phyloP scores from a whole-genome alignment of 108 stramenopile species.

The Stephanodiscus triporus region DNA sequence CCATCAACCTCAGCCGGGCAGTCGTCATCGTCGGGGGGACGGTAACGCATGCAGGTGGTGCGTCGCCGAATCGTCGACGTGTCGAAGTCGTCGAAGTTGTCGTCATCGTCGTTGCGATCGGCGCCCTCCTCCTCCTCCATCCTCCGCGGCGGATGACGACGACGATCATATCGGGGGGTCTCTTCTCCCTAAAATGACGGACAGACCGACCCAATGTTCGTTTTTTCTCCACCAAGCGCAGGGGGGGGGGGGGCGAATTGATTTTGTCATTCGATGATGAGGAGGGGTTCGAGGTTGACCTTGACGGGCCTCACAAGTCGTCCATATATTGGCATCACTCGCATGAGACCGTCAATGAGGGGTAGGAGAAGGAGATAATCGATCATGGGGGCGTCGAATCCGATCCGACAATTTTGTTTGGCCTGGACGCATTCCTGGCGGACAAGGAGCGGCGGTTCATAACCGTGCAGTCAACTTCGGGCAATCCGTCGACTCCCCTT shows the following conservation, averaged over 20 bases:
- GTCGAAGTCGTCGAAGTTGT: too few species aligned
- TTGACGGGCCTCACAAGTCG: constrained; percentile 14
- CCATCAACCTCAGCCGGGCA: too few species aligned
- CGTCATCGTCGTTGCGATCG: too few species aligned
- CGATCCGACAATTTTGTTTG: constrained; percentile 69
- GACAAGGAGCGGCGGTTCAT: constrained; percentile 66
- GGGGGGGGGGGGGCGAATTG: neutral
- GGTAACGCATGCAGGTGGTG: too few species aligned
- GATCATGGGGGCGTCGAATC: neutral
- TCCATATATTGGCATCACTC: constrained; percentile 30
- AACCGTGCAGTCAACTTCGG: constrained; percentile 58
- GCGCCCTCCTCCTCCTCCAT: too few species aligned
- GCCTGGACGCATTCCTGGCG: constrained; percentile 73
- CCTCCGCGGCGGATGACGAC: too few species aligned
- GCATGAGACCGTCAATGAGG: neutral
- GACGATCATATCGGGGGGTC: too few species aligned
- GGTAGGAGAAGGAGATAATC: constrained; percentile 2
- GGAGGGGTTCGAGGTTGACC: constrained; percentile 39
- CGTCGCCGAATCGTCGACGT: too few species aligned
- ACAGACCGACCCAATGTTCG: too few species aligned
- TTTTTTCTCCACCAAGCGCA: too few species aligned
- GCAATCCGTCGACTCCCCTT: constrained; percentile 49
- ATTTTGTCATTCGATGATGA: constrained; percentile 35
- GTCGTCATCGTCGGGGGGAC: too few species aligned
- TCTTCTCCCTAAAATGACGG: too few species aligned